Evolutionary conservation across 1,284 basidiomycete genomes (phyloP).

Genomic region (Malassezia sympodialis): DNA sequence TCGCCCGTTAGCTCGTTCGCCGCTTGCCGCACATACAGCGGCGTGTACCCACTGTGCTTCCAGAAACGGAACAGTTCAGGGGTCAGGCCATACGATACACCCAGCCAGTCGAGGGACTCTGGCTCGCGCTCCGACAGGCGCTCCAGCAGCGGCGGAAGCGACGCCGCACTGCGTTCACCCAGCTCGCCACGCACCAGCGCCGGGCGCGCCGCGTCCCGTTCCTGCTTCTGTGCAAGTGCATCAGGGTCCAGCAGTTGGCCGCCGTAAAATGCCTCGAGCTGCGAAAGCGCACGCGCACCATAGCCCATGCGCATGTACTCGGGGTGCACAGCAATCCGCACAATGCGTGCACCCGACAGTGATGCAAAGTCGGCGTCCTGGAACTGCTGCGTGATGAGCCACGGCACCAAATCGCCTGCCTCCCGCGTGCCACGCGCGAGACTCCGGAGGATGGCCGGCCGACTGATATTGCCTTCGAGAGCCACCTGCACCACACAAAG

Average conservation of each 20-base stretch:
- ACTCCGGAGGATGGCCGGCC: constrained; percentile 74
- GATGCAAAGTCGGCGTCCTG: constrained; percentile 86
- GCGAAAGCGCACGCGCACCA: constrained; percentile 78
- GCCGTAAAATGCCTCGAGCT: constrained; percentile 72
- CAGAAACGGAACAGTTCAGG: constrained; percentile 84
- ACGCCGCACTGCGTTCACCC: constrained; percentile 61
- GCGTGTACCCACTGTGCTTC: constrained; percentile 84
- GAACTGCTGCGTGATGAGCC: constrained; percentile 90
- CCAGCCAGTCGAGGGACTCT: constrained; percentile 83
- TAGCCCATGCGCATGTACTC: constrained; percentile 92
- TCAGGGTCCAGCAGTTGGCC: constrained; percentile 78
- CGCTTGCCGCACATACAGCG: constrained; percentile 86
- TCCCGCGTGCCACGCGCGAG: constrained; percentile 67
- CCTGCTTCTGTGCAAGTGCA: constrained; percentile 19
- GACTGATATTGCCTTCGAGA: constrained; percentile 84
- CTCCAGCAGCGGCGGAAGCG: constrained; percentile 88
- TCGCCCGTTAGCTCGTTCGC: constrained; percentile 92
- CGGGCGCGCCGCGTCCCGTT: constrained; percentile 2
- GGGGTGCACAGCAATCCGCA: constrained; percentile 92
- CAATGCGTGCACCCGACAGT: constrained; percentile 79
- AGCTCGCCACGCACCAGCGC: constrained; percentile 40
- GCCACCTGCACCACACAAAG: constrained; percentile 83
- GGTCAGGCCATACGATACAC: constrained; percentile 91
- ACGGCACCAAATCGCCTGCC: constrained; percentile 95
- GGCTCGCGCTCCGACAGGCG: constrained; percentile 81